Percentiles rank a stretch among this genome's conserved stretches.
phyloP scores from a whole-genome alignment of 2,329 filamentous ascomycete genomes.

The Metarhizium robertsii region DNA sequence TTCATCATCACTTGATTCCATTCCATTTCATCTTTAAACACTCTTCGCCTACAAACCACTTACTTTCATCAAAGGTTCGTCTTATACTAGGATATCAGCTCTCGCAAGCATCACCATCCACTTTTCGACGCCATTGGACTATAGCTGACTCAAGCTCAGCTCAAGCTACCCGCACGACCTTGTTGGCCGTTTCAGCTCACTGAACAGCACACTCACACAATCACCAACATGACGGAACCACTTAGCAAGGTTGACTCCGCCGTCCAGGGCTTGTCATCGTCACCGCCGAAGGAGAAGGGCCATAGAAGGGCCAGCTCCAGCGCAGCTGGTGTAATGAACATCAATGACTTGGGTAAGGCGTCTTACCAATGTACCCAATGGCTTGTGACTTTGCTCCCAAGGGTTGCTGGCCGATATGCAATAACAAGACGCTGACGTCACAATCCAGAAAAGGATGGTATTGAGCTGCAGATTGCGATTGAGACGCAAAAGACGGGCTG shows the following conservation, averaged over 20 bases:
- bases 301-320: conserved; percentile 66
- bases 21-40: not conserved
- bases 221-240: conserved; percentile 36
- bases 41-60: not conserved
- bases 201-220: not conserved
- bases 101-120: not conserved
- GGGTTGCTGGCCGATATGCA: not conserved
- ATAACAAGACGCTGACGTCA: not conserved
- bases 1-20: conserved; percentile 8
- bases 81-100: not conserved
- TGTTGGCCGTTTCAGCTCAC: not conserved
- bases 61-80: conserved; percentile 6
- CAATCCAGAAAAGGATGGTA: conserved; percentile 58
- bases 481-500: conserved; percentile 86
- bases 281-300: conserved; percentile 56
- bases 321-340: conserved; percentile 59
- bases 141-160: not conserved
- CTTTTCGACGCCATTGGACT: not conserved
- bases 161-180: conserved; percentile 1
- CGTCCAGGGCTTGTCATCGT: conserved; percentile 66
- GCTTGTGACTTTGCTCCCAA: not conserved
- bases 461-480: conserved; percentile 61
- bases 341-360: conserved; percentile 72
- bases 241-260: conserved; percentile 88
- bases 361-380: not conserved